These are phyloP conservation scores for Eucommia ulmoides DNA, from an alignment of 257 asterid genomes.

Conservation along the genomic window DNA sequence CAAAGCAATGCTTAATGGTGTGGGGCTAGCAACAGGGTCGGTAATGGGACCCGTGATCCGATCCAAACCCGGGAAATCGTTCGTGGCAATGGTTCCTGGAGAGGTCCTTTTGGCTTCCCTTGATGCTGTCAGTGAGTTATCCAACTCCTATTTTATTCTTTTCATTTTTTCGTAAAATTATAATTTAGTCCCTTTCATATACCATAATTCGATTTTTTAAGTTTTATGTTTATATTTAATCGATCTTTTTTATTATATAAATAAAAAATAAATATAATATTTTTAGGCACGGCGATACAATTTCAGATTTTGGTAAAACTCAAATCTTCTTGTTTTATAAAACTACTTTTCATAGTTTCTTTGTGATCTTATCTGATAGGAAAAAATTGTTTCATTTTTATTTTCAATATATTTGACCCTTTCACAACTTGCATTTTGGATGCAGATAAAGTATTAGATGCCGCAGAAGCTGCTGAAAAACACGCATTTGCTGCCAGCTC, in stretches of 20 bases:
- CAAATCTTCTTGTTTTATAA: too few relatives aligned
- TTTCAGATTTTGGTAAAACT: too few relatives aligned
- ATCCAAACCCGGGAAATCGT: slow-evolving; percentile 55
- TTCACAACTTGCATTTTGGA: slow-evolving; percentile 1
- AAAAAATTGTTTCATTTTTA: too few relatives aligned
- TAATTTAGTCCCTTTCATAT: not conserved
- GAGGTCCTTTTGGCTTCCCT: slow-evolving; percentile 77
- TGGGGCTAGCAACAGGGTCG: slow-evolving; percentile 58
- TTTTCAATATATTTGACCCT: too few relatives aligned
- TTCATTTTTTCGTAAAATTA: not conserved
- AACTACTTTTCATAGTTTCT: too few relatives aligned
- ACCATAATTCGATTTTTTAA: too few relatives aligned
- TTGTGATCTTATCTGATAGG: too few relatives aligned
- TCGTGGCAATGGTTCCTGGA: slow-evolving; percentile 58
- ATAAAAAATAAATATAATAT: too few relatives aligned
- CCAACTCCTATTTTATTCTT: not conserved
- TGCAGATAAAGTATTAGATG: slow-evolving; percentile 64
- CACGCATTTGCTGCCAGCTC: slow-evolving; percentile 62
- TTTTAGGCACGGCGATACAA: too few relatives aligned
- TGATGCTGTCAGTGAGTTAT: slow-evolving; percentile 62
- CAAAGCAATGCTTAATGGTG: slow-evolving; percentile 57
- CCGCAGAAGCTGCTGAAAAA: slow-evolving; percentile 88
- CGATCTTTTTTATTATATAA: too few relatives aligned
- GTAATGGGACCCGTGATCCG: slow-evolving; percentile 47
- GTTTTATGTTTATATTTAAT: too few relatives aligned